These are phyloP conservation scores for Ophiostoma perfectum DNA, from an alignment of 2,329 filamentous ascomycete genomes.

Conservation along the genomic window DNA sequence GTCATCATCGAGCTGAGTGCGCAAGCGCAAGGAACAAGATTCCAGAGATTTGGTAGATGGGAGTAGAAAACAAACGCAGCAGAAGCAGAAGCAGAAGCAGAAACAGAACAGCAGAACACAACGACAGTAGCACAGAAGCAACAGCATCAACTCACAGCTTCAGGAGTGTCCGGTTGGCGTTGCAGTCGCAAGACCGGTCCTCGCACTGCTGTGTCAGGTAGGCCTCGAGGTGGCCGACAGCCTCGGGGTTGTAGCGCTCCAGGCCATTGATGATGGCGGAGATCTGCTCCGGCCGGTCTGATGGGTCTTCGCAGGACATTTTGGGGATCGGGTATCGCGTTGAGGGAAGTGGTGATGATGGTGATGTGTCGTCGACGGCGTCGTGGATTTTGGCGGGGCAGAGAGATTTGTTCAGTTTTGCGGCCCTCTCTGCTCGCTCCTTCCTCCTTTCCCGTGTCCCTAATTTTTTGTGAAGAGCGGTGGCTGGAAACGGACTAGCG, in stretches of 20 bases:
- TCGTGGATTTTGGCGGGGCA: constrained; percentile 14
- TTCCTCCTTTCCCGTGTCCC: no score
- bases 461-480: constrained; percentile 26
- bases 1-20: constrained; percentile 56
- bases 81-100: neutral
- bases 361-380: neutral
- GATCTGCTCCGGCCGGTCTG: constrained; percentile 87
- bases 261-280: constrained; percentile 92
- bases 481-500: constrained; percentile 22
- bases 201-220: constrained; percentile 96
- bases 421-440: constrained; percentile 10
- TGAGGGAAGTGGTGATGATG: neutral
- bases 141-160: constrained; percentile 72
- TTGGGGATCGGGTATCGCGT: neutral
- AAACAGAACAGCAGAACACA: constrained; percentile 23
- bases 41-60: neutral
- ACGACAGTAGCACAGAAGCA: neutral
- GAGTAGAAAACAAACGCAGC: neutral
- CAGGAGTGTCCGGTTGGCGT: constrained; percentile 89
- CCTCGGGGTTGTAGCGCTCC: constrained; percentile 98
- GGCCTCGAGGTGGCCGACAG: constrained; percentile 84
- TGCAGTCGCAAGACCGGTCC: constrained; percentile 87
- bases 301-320: constrained; percentile 76
- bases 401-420: constrained; percentile 22
- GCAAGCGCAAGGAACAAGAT: constrained; percentile 10